A percentile compares a stretch with the other conserved stretches of the same genome.
phyloP scores from a whole-genome alignment of 257 asterid species.

The Rehmannia glutinosa region DNA sequence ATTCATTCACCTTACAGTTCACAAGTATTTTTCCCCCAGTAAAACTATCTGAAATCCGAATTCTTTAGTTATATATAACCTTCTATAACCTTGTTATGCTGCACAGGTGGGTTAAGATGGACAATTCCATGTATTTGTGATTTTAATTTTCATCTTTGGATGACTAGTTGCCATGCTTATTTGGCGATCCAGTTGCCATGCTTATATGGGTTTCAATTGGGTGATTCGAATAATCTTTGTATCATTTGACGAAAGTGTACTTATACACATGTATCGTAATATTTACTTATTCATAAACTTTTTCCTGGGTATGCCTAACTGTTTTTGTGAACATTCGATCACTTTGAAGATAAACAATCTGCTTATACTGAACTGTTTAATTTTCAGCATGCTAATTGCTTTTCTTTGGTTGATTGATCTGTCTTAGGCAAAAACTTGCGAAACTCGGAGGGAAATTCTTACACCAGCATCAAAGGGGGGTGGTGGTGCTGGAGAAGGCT shows the following conservation, averaged over 20 bases:
- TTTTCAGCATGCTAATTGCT: constrained; percentile 1
- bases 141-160: background rate
- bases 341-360: background rate
- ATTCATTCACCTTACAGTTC: too few relatives aligned
- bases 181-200: background rate
- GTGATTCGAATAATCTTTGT: background rate
- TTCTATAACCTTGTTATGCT: background rate
- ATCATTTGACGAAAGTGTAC: background rate
- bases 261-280: background rate
- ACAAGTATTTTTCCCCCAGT: too few relatives aligned
- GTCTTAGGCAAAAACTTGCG: constrained; percentile 87
- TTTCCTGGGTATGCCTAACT: background rate
- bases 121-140: background rate
- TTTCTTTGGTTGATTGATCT: constrained; percentile 8
- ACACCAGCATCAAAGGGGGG: constrained; percentile 92
- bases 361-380: background rate
- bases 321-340: background rate
- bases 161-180: background rate
- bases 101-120: background rate
- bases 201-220: background rate
- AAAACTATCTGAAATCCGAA: background rate
- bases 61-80: background rate
- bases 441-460: constrained; percentile 93
- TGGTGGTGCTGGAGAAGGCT: constrained; percentile 99
- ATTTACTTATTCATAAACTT: background rate